Evolutionary conservation across 2,329 filamentous ascomycete genomes (phyloP), one percentile per base, ranked within the genome.

Genomic region (Fusarium protoensiforme): DNA sequence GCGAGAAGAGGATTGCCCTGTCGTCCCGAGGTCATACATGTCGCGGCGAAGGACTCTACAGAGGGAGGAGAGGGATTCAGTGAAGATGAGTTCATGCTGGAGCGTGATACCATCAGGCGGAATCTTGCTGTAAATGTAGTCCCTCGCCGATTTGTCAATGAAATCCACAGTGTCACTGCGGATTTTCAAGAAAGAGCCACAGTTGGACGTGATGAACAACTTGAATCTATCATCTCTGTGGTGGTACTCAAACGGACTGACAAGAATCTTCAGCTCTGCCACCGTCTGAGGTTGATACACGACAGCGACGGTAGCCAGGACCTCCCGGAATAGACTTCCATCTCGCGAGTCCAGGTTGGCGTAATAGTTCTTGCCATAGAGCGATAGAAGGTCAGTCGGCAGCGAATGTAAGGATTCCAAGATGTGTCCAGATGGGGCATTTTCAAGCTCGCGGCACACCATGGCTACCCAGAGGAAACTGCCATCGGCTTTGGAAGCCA

Each of bases 311-410:
- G n/a, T 41, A 41, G 9, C 38, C 5, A 41, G 20, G n/a, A 41
- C n/a, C 9, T 5, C 8, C 7, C 4, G 4, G 7, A 5, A 41
- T 0, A 20, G 7, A 3, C 7, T 0, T 20, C 9, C n/a, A 39
- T 20, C 7, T 20, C 6, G n/a, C 5, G 10, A 39, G 4, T 13
- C 11, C 5, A 6, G 5, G n/a, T 9, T 7, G 38, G 5, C 38
- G 5, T 7, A 3, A 10, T 39, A 10, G 6, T 13, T 11, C 9
- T 7, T 20, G 38, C 13, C 38, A 41, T 41, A 41, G 10, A 13
- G n/a, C 1, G 38, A 41, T 7, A 10, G 10, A 41, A 41, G n/a
- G n/a, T 18, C 18, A 39, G 36, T 0, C 4, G 36, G 16, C 4
- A 39, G 18, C 36, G 9, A 35, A 11, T 2, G n/a, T 5, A 39